Evolutionary conservation across 1,284 basidiomycete genomes (phyloP), one percentile per base, ranked within the genome.

Genomic region (Chalciporus piperatoides): DNA sequence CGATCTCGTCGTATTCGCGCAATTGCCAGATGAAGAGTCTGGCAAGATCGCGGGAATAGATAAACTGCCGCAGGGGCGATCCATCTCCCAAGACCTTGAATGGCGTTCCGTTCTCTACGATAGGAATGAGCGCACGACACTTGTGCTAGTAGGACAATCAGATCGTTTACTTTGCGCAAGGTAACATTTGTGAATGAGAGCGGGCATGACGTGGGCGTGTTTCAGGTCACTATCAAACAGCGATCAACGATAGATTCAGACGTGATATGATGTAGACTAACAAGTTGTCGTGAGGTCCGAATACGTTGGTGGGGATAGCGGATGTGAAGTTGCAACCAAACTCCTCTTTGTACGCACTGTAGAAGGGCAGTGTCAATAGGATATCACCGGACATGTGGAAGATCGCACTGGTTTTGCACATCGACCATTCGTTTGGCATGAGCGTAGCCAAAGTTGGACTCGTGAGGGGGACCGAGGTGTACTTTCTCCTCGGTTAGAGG

Each of bases 351-450:
- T 95, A 95, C 1, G 92, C 92, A 55, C 90, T 92, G 55, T 46
- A 23, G 10, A 23, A 19, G 4, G 37, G 44, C 15, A 14, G 35
- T 52, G 47, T 46, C 35, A 10, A 36, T 5, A 8, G 14, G 17
- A 0, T 0, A 17, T 6, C 30, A 48, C n/a, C 32, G 36, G 9
- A 10, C 2, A 15, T 32, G 23, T 30, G 43, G n/a, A 15, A 1
- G 17, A 37, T 64, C 84, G 49, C 55, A 93, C 91, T 87, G 90
- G 64, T 95, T 95, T 65, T 92, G 89, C 1, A 94, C 82, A 65
- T 95, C 92, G 3, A 96, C 90, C 75, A 95, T 79, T n/a, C 92
- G 78, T 71, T 96, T 96, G 30, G 90, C 91, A 59, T 95, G 86
- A 1, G 92, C 86, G 60, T 96, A 96, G 14, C 92, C 92, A 71